Base-by-base conservation (phyloP, 805 yeast species). In the Wickerhamiella lipophila region DNA sequence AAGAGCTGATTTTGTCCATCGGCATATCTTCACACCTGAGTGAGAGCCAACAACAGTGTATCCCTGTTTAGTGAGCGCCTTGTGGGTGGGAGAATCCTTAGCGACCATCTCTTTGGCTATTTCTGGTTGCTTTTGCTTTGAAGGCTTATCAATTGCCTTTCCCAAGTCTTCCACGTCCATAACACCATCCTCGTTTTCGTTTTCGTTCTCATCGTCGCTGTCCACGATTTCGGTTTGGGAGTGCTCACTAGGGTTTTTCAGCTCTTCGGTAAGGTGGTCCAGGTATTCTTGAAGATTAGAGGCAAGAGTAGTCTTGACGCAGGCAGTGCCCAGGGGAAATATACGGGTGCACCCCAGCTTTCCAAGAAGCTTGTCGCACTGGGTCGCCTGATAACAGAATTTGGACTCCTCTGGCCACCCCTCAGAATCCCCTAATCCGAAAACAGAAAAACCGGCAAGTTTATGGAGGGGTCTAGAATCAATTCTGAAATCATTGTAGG, bases 1-100 rank as follows among this genome's bases (percentile, higher is more conserved):
- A 58, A 87, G 70, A 1, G 96, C 96, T 50, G 92, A 82, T 60
- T 88, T 88, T 0, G 96, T 88, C 96, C 96, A 87, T 59, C 96
- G 76, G 60, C 96, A 87, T 25, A 88, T 84, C 62, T 87, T 87
- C 42, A 87, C 96, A 30, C 96, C 96, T 0, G 95, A 85, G 58
- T 87, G 96, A 0, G 94, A 79, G 3, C 96, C 96, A 36, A 87
- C 94, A 53, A 87, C 78, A 0, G 94, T 83, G 58, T 87, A 87
- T 0, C 96, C 96, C 66, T 87, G 96, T 58, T 87, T 87, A 0
- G 96, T 88, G 48, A 87, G 70, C 6, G 92, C 79, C 53, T 83
- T 83, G 64, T 70, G 87, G 0, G 96, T 87, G 23, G 95, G 96
- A 0, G 95, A 83, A 55, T 82, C 79, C 55, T 81, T 75, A 3